Evolutionary conservation across 2,329 filamentous ascomycete genomes (phyloP).

Genomic region (Aspergillus tubingensis): DNA sequence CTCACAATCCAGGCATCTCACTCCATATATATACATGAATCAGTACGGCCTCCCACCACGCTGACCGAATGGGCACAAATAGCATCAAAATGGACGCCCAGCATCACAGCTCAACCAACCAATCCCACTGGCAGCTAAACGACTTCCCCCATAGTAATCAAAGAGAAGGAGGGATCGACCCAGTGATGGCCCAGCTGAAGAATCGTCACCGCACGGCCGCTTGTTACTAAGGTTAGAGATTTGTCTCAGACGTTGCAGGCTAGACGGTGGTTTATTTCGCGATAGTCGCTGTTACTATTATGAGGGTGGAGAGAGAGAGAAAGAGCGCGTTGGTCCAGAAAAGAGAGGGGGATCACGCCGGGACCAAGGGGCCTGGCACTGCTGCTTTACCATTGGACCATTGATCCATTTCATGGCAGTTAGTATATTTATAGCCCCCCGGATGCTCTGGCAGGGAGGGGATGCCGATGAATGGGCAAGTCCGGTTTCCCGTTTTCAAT

Average conservation of each 20-base stretch:
- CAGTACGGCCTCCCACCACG: background rate
- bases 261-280: conserved; percentile 10
- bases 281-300: conserved; percentile 17
- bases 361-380: conserved; percentile 5
- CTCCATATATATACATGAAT: background rate
- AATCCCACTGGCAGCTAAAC: background rate
- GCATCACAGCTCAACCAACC: background rate
- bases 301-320: conserved; percentile 1
- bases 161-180: conserved; percentile 24
- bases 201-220: conserved; percentile 16
- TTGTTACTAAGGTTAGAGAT: conserved; percentile 23
- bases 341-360: background rate
- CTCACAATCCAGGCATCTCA: background rate
- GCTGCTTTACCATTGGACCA: conserved; percentile 4
- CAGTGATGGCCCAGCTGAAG: conserved; percentile 19
- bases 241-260: conserved; percentile 26
- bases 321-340: background rate
- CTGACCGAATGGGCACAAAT: background rate
- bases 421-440: conserved; percentile 8
- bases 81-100: background rate
- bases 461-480: background rate
- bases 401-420: background rate
- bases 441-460: background rate
- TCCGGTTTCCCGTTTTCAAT: background rate
- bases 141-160: conserved; percentile 15